phyloP scores from a whole-genome alignment of 306 rosid genomes.

The Citrullus colocynthis region DNA sequence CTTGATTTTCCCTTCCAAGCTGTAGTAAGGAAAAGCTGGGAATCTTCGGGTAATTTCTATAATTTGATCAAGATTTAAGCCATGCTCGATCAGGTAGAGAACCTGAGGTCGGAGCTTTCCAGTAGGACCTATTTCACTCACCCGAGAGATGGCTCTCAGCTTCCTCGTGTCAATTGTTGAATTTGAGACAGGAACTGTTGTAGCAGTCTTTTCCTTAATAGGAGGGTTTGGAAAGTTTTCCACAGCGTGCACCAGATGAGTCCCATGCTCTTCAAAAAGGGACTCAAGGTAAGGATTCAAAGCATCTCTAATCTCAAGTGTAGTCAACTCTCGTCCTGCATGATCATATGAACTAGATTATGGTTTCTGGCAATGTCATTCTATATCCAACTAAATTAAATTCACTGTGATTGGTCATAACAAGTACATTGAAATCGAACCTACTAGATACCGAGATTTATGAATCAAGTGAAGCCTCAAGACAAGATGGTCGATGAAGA shows the following conservation, averaged over 20 bases:
- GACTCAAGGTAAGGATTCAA: conserved; percentile 64
- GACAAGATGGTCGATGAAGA: conserved; percentile 61
- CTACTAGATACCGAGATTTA: conserved; percentile 86
- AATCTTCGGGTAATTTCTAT: conserved; percentile 41
- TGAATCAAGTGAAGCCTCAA: conserved; percentile 71
- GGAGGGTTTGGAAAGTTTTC: conserved; percentile 67
- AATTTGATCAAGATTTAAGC: conserved; percentile 71
- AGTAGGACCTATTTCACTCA: conserved; percentile 38
- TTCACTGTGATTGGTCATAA: neutral
- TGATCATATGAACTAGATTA: conserved; percentile 14
- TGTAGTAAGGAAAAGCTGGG: conserved; percentile 72
- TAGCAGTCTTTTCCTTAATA: conserved; percentile 29
- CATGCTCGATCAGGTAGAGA: conserved; percentile 66
- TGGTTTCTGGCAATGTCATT: conserved; percentile 1
- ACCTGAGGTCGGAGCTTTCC: conserved; percentile 74
- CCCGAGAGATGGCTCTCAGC: conserved; percentile 54
- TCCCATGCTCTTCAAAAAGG: conserved; percentile 55
- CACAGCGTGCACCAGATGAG: conserved; percentile 37
- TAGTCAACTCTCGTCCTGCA: conserved; percentile 86
- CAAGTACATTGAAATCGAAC: conserved; percentile 43
- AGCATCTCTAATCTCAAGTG: conserved; percentile 86
- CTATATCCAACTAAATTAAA: neutral
- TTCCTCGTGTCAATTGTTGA: conserved; percentile 33
- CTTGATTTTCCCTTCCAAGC: conserved; percentile 83
- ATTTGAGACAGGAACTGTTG: conserved; percentile 19